Percentiles rank a stretch among this genome's conserved stretches.
Conservation (phyloP, 129 eudicot genomes). For the Centaurea solstitialis region DNA sequence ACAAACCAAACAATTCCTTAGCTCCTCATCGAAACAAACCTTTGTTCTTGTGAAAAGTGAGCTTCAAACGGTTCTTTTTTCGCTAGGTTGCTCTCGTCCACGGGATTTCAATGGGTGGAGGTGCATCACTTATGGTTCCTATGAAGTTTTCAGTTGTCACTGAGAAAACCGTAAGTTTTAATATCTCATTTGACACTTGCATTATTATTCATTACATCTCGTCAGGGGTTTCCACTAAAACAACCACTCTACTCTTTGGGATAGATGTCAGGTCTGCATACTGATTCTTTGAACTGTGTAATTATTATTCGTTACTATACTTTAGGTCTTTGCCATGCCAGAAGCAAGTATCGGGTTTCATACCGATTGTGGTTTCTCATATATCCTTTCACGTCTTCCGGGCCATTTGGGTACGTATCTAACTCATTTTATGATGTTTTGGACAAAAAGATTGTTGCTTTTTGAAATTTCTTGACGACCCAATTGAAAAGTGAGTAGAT, state of each 20-base stretch:
- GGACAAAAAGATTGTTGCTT: background rate
- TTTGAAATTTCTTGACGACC: background rate
- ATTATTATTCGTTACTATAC: background rate
- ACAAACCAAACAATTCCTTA: background rate
- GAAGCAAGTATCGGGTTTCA: conserved; percentile 96
- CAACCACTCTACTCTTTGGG: no score
- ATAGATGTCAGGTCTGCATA: no score
- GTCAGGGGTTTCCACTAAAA: no score
- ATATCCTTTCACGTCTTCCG: conserved; percentile 82
- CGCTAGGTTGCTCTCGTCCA: conserved; percentile 88
- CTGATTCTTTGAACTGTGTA: background rate
- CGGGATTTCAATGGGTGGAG: conserved; percentile 99
- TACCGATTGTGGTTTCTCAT: conserved; percentile 93
- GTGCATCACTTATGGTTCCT: conserved; percentile 97
- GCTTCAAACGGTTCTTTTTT: background rate
- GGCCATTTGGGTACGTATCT: conserved; percentile 74
- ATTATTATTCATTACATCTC: no score
- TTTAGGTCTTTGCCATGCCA: conserved; percentile 87
- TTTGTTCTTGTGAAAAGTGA: background rate
- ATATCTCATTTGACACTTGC: background rate
- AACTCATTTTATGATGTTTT: background rate
- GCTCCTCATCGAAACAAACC: background rate
- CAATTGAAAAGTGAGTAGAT: background rate
- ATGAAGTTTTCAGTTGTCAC: conserved; percentile 95
- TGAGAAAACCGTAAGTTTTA: conserved; percentile 73